Evolutionary conservation across 176 grass and related monocot genomes (phyloP), one percentile per base, ranked within the genome.

Genomic region (Juncus inflexus): DNA sequence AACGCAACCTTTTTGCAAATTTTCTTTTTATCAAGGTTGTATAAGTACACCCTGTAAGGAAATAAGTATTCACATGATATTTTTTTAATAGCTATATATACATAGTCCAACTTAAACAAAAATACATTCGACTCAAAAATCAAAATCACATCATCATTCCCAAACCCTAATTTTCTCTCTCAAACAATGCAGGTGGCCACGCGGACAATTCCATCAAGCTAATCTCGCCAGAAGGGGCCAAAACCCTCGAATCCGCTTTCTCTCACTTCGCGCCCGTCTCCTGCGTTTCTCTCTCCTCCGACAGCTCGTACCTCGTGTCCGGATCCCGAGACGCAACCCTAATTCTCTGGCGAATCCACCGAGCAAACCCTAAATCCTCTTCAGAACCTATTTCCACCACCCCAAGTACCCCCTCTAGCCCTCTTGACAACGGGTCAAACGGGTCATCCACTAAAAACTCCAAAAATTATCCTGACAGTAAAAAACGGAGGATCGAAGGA

Each of bases 251-350:
- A 88, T 86, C 83, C 28, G 94, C 84, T 53, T 73, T 69, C 70
- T 87, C 83, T 50, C 94, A 99, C 89, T 80, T 87, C 73, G 85
- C 85, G 74, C 89, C 94, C 42, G 89, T 99, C 52, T 89, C 94
- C 49, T 92, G 89, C 67, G 71, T 99, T 63, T 76, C 94, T 40
- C 72, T 99, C 58, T 99, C 94, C 52, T 64, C 67, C 51, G 85
- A 99, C 72, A 90, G 85, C 52, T 84, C 72, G 15, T 99, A 99
- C 79, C 83, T 99, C 60, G 89, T 92, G 50, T 86, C 94, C 40
- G 94, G 94, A 40, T 99, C 94, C 60, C 83, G 77, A 51, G 94
- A 99, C 75, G 80, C 83, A 57, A 99, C 89, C 61, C 85, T 92
- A 60, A 90, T 99, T 79, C 76, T 92, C 56, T 92, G 94, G 94